These are phyloP conservation scores for Kalaharituber pfeilii DNA, from an alignment of 2,329 filamentous ascomycete species.

Conservation along the genomic window DNA sequence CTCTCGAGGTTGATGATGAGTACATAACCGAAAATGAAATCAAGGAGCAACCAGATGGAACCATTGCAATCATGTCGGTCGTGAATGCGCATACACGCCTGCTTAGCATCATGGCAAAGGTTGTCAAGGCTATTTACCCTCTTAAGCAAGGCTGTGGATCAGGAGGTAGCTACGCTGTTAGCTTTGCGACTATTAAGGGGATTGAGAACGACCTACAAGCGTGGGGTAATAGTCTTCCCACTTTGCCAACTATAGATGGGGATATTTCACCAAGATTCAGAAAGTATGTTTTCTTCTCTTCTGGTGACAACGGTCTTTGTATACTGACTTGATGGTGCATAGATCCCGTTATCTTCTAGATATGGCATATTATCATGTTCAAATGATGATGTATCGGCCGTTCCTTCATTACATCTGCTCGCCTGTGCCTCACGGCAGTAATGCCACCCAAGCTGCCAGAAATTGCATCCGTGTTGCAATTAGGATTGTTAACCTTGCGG, in stretches of 20 bases:
- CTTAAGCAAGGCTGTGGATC: slow-evolving; percentile 39
- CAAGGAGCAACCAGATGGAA: slow-evolving; percentile 36
- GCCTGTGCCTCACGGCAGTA: slow-evolving; percentile 40
- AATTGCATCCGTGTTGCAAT: slow-evolving; percentile 40
- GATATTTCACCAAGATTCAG: slow-evolving; percentile 42
- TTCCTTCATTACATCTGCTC: slow-evolving; percentile 71
- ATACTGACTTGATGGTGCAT: slow-evolving; percentile 10
- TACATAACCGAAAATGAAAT: slow-evolving; percentile 45
- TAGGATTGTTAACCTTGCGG: slow-evolving; percentile 63
- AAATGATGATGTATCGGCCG: slow-evolving; percentile 65
- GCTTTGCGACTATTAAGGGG: slow-evolving; percentile 44
- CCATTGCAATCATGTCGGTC: slow-evolving; percentile 43
- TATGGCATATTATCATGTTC: slow-evolving; percentile 66
- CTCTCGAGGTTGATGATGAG: slow-evolving; percentile 48
- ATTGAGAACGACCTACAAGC: slow-evolving; percentile 46
- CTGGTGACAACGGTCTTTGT: not conserved
- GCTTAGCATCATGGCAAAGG: slow-evolving; percentile 46
- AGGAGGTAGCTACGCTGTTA: slow-evolving; percentile 40
- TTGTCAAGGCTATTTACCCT: slow-evolving; percentile 49
- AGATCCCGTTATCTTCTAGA: slow-evolving; percentile 56
- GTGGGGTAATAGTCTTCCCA: slow-evolving; percentile 52
- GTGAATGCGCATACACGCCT: slow-evolving; percentile 48
- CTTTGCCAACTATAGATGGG: slow-evolving; percentile 59
- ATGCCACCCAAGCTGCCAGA: slow-evolving; percentile 47
- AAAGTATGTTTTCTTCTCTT: slow-evolving; percentile 14